Conservation (phyloP, 2,329 filamentous ascomycete species). For the Diplodia intermedia region DNA sequence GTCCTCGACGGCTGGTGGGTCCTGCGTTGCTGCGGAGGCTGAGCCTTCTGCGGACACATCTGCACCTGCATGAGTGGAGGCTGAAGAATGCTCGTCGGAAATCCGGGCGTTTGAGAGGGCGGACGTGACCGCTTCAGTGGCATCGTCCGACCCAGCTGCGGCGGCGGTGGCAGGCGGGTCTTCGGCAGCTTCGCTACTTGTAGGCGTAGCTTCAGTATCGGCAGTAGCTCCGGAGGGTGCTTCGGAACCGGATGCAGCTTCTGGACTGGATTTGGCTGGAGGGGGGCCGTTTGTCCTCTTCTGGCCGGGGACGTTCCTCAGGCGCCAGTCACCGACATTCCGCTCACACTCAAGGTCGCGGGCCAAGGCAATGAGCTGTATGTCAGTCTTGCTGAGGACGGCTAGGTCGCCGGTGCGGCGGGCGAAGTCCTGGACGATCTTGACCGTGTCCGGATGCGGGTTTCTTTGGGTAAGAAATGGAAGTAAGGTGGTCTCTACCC, state of each 20-base stretch:
- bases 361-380: conserved; percentile 85
- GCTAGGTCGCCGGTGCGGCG: conserved; percentile 86
- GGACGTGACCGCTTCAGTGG: conserved; percentile 16
- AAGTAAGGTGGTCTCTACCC: conserved; percentile 82
- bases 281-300: conserved; percentile 76
- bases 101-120: conserved; percentile 14
- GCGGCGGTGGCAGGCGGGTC: background rate
- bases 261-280: conserved; percentile 47
- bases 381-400: conserved; percentile 86
- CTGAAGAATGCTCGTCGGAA: conserved; percentile 7
- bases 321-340: conserved; percentile 86
- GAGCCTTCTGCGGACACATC: background rate
- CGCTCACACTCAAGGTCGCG: conserved; percentile 95
- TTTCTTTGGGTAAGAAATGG: conserved; percentile 82
- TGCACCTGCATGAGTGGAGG: background rate
- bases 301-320: conserved; percentile 80
- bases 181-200: background rate
- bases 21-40: background rate
- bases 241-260: conserved; percentile 30
- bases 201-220: conserved; percentile 36
- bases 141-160: background rate
- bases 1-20: background rate
- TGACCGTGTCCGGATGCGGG: conserved; percentile 78
- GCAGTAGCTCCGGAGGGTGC: background rate
- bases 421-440: conserved; percentile 83